These are phyloP conservation scores for Phytomonas francai DNA, from an alignment of 208 protist genomes.

Conservation along the genomic window DNA sequence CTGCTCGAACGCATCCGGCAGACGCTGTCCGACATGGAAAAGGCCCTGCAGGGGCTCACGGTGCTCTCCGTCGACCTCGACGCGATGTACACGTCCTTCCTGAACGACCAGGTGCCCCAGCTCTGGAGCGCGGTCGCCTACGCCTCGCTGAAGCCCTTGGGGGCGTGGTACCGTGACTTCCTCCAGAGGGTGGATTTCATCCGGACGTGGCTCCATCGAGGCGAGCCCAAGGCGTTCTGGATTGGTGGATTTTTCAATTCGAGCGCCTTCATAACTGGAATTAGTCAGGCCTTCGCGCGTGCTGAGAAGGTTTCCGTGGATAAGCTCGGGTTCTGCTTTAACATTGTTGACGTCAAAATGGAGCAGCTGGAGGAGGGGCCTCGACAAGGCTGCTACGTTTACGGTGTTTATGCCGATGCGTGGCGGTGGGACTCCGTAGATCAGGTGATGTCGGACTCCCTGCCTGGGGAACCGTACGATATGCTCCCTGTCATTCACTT, in stretches of 20 bases:
- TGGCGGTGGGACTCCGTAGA: conserved; percentile 89
- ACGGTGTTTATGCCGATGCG: conserved; percentile 95
- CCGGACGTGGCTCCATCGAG: conserved; percentile 89
- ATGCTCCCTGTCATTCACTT: conserved; percentile 93
- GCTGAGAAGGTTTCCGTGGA: conserved; percentile 95
- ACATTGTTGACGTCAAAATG: conserved; percentile 52
- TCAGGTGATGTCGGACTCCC: conserved; percentile 81
- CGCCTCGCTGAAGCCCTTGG: conserved; percentile 95
- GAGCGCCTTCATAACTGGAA: conserved; percentile 98
- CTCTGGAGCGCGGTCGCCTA: conserved; percentile 92
- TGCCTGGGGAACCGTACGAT: conserved; percentile 84
- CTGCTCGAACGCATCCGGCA: conserved; percentile 86
- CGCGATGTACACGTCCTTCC: conserved; percentile 92
- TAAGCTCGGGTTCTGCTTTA: conserved; percentile 91
- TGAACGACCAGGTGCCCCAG: conserved; percentile 92
- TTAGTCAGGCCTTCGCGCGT: conserved; percentile 93
- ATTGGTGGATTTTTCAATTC: conserved; percentile 97
- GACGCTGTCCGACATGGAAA: conserved; percentile 88
- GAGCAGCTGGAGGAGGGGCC: conserved; percentile 50
- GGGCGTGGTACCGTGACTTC: conserved; percentile 95
- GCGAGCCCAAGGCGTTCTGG: conserved; percentile 92
- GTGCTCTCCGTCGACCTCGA: conserved; percentile 95
- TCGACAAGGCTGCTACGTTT: conserved; percentile 92
- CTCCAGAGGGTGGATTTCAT: conserved; percentile 91
- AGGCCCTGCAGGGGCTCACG: conserved; percentile 95